Conservation (phyloP, 2,329 filamentous ascomycete species). For the Aphanoascus verrucosus region DNA sequence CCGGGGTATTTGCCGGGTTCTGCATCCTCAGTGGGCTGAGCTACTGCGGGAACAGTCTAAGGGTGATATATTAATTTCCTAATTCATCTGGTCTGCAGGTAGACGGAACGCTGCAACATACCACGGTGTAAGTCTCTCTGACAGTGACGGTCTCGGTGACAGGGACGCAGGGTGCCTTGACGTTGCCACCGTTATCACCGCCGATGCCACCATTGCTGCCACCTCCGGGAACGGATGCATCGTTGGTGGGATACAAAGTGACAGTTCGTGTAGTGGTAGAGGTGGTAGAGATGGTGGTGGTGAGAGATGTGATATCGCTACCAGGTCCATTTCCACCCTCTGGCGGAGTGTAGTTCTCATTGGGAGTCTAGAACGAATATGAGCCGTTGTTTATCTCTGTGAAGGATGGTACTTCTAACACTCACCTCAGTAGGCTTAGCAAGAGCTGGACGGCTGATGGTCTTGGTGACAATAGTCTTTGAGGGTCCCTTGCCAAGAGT, state of each 20-base stretch:
- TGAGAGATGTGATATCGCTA: constrained; percentile 12
- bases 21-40: not conserved
- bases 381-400: not conserved
- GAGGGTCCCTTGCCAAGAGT: constrained; percentile 30
- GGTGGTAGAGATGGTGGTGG: constrained; percentile 24
- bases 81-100: constrained; percentile 9
- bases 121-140: constrained; percentile 27
- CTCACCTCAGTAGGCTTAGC: constrained; percentile 8
- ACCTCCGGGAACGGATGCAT: not conserved
- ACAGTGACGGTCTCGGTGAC: constrained; percentile 28
- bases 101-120: constrained; percentile 19
- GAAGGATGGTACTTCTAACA: not conserved
- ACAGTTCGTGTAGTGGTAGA: constrained; percentile 24
- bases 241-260: constrained; percentile 9
- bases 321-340: not conserved
- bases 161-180: constrained; percentile 14
- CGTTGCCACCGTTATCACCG: not conserved
- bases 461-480: constrained; percentile 30
- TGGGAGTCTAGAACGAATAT: not conserved
- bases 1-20: not conserved
- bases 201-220: not conserved
- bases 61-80: not conserved
- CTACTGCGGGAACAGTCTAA: not conserved
- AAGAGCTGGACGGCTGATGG: constrained; percentile 28
- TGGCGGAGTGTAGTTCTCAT: constrained; percentile 1